Evolutionary conservation across 2,329 filamentous ascomycete genomes (phyloP).

Genomic region (Aspergillus melleus): DNA sequence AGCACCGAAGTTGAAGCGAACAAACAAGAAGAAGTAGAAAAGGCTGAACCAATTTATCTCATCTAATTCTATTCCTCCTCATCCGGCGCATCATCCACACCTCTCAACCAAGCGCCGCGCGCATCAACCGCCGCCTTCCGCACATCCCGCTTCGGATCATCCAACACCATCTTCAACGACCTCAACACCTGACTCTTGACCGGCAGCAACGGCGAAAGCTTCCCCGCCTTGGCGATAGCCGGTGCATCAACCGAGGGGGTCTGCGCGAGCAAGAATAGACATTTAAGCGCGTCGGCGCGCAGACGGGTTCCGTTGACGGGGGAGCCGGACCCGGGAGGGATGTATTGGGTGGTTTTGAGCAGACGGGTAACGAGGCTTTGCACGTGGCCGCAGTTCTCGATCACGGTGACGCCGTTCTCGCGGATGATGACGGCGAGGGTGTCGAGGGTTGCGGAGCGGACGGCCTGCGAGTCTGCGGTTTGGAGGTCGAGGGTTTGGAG

Average conservation of each 20-base stretch:
- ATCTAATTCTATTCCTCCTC: constrained; percentile 50
- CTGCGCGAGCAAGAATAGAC: constrained; percentile 40
- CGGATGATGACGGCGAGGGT: constrained; percentile 60
- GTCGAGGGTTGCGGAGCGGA: constrained; percentile 61
- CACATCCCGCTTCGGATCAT: constrained; percentile 64
- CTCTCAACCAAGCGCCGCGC: constrained; percentile 58
- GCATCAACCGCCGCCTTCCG: constrained; percentile 63
- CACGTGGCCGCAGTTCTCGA: constrained; percentile 55
- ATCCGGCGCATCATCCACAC: constrained; percentile 58
- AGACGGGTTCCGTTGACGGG: constrained; percentile 29
- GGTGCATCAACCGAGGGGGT: constrained; percentile 21
- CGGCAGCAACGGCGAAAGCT: constrained; percentile 52
- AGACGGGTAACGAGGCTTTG: constrained; percentile 58
- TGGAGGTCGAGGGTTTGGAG: constrained; percentile 63
- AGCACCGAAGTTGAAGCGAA: neutral
- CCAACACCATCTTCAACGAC: constrained; percentile 55
- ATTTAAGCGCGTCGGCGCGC: constrained; percentile 38
- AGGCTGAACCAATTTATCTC: neutral
- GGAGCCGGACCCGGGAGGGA: constrained; percentile 6
- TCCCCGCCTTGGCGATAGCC: constrained; percentile 25
- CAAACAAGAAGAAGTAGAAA: neutral
- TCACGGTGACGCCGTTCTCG: constrained; percentile 54
- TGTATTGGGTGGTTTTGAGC: constrained; percentile 46
- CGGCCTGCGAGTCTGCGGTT: constrained; percentile 46
- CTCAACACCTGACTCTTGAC: constrained; percentile 59